These are phyloP conservation scores for Aphanomyces euteiches DNA, from an alignment of 352 stramenopile genomes.

Conservation along the genomic window DNA sequence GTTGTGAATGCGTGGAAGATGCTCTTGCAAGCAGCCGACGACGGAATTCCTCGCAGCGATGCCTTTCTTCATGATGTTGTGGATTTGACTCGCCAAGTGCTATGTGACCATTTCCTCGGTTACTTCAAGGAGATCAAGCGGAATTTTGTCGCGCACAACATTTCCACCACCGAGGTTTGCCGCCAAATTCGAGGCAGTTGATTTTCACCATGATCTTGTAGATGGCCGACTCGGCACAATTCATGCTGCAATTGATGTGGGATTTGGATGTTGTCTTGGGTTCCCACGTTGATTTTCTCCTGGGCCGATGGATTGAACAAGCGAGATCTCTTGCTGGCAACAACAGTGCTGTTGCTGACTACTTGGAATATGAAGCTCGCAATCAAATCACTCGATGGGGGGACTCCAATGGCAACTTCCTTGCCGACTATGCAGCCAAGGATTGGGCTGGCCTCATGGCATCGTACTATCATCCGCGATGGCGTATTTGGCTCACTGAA, in stretches of 20 bases:
- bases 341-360: constrained; percentile 35
- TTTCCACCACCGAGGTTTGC: constrained; percentile 39
- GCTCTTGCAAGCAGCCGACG: constrained; percentile 40
- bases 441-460: constrained; percentile 68
- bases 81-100: constrained; percentile 69
- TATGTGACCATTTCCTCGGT: constrained; percentile 59
- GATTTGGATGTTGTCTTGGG: constrained; percentile 59
- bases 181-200: constrained; percentile 32
- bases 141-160: constrained; percentile 43
- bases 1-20: constrained; percentile 52
- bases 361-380: constrained; percentile 74
- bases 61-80: constrained; percentile 67
- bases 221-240: constrained; percentile 19
- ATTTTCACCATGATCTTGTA: background rate
- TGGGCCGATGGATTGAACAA: constrained; percentile 65
- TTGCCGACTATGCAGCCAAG: constrained; percentile 76
- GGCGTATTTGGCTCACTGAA: constrained; percentile 67
- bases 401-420: constrained; percentile 64
- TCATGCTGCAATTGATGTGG: constrained; percentile 51
- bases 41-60: constrained; percentile 42
- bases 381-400: constrained; percentile 80
- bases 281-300: constrained; percentile 61
- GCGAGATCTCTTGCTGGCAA: constrained; percentile 41
- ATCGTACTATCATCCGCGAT: constrained; percentile 64
- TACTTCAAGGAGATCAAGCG: constrained; percentile 56